These are phyloP conservation scores for Setomelanomma holmii DNA, from an alignment of 2,329 filamentous ascomycete genomes.

Conservation along the genomic window DNA sequence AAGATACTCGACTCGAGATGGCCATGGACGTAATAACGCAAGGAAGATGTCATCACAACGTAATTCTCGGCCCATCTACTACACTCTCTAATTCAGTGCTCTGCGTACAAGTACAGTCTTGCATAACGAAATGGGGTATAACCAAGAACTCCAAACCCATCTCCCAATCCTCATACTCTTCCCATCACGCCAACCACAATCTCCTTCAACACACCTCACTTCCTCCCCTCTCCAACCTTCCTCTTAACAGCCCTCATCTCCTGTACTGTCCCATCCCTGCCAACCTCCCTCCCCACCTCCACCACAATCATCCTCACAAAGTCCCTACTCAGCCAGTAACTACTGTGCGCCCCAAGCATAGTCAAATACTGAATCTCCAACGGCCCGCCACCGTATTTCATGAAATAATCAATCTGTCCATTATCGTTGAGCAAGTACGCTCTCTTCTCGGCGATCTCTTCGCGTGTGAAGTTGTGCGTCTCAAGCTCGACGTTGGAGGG, in stretches of 20 bases:
- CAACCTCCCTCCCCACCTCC: conserved; percentile 79
- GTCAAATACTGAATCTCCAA: conserved; percentile 96
- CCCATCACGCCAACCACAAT: no score
- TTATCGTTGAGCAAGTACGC: conserved; percentile 93
- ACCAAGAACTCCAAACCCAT: no score
- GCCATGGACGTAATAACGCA: no score
- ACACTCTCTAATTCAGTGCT: no score
- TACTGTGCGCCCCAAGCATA: conserved; percentile 94
- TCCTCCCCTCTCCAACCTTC: conserved; percentile 31
- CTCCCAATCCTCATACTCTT: no score
- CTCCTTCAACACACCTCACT: no score
- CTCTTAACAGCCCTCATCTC: conserved; percentile 64
- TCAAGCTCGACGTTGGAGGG: conserved; percentile 79
- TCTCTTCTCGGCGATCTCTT: conserved; percentile 90
- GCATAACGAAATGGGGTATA: no score
- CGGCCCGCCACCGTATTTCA: conserved; percentile 83
- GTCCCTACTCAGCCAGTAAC: conserved; percentile 88
- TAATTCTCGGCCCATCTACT: no score
- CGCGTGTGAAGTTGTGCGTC: conserved; percentile 90
- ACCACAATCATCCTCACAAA: conserved; percentile 90
- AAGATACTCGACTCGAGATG: no score
- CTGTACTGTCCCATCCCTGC: conserved; percentile 64
- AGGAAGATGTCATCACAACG: no score
- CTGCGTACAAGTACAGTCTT: no score
- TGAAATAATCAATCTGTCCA: conserved; percentile 90